phyloP scores from a whole-genome alignment of 345 rosid species.

The Streptanthus diversifolius region DNA sequence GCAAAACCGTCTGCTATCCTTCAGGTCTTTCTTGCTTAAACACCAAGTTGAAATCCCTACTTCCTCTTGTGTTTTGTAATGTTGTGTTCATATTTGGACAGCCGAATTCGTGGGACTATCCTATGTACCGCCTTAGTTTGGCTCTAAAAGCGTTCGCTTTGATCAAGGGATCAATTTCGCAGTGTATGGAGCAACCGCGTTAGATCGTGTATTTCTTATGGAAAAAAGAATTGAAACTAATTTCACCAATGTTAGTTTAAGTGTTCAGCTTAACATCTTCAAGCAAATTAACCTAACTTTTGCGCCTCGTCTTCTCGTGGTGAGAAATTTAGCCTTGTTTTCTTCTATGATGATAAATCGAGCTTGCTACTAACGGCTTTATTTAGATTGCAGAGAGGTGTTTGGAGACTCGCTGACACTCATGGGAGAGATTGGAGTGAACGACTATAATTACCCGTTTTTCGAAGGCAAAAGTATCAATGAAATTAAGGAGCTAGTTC shows the following conservation, averaged over 20 bases:
- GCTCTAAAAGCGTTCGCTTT: constrained; percentile 29
- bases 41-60: background rate
- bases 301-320: constrained; percentile 36
- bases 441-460: constrained; percentile 43
- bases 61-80: background rate
- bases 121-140: constrained; percentile 38
- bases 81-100: constrained; percentile 4
- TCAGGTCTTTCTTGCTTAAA: background rate
- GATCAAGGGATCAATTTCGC: constrained; percentile 49
- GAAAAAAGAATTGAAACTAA: constrained; percentile 32
- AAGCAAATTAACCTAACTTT: constrained; percentile 38
- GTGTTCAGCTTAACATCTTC: constrained; percentile 39
- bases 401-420: constrained; percentile 38
- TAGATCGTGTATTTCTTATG: constrained; percentile 31
- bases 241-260: constrained; percentile 35
- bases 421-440: constrained; percentile 60
- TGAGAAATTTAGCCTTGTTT: constrained; percentile 5
- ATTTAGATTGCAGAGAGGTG: constrained; percentile 35
- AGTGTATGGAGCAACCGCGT: constrained; percentile 49
- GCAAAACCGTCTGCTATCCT: background rate
- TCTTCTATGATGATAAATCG: background rate
- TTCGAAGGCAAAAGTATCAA: constrained; percentile 13
- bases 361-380: background rate
- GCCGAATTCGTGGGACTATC: constrained; percentile 45
- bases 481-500: constrained; percentile 33